Percentiles rank a stretch among this genome's conserved stretches.
Conservation (phyloP, 2,329 filamentous ascomycete species). For the Diaporthe eres region DNA sequence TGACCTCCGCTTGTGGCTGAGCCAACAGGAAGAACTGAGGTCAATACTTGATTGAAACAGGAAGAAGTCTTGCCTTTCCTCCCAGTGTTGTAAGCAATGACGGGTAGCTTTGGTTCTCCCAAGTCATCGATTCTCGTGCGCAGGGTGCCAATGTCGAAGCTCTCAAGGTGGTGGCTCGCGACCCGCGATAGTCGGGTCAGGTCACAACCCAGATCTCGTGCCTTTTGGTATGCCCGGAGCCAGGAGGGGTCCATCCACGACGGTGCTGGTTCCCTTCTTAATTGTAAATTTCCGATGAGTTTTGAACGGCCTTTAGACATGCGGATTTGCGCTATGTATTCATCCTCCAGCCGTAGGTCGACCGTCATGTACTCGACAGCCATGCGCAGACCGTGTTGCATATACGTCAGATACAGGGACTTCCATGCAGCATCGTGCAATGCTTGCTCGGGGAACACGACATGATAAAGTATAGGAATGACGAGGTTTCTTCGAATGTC, state of each 20-base stretch:
- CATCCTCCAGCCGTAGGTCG: conserved; percentile 70
- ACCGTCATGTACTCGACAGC: conserved; percentile 75
- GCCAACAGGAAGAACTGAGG: conserved; percentile 67
- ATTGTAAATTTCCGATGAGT: conserved; percentile 71
- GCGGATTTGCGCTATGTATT: conserved; percentile 64
- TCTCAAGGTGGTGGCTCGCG: conserved; percentile 71
- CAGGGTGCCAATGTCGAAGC: conserved; percentile 71
- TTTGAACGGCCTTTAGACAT: conserved; percentile 68
- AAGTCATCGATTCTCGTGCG: conserved; percentile 62
- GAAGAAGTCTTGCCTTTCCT: conserved; percentile 73
- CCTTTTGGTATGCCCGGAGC: conserved; percentile 70
- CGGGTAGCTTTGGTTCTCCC: conserved; percentile 60
- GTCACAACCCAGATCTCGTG: conserved; percentile 70
- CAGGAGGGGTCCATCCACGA: conserved; percentile 71
- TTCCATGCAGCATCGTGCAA: conserved; percentile 46
- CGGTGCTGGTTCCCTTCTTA: conserved; percentile 55
- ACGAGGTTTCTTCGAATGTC: conserved; percentile 75
- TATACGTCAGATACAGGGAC: conserved; percentile 66
- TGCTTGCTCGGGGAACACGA: conserved; percentile 54
- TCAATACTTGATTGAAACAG: conserved; percentile 76
- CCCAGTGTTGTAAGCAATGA: conserved; percentile 77
- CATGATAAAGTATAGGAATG: conserved; percentile 69
- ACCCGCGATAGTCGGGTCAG: conserved; percentile 73
- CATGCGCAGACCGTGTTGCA: conserved; percentile 72
- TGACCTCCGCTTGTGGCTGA: conserved; percentile 42